Conservation (phyloP, 495 filamentous ascomycete genomes). For the Penicillium ochrochloron region DNA sequence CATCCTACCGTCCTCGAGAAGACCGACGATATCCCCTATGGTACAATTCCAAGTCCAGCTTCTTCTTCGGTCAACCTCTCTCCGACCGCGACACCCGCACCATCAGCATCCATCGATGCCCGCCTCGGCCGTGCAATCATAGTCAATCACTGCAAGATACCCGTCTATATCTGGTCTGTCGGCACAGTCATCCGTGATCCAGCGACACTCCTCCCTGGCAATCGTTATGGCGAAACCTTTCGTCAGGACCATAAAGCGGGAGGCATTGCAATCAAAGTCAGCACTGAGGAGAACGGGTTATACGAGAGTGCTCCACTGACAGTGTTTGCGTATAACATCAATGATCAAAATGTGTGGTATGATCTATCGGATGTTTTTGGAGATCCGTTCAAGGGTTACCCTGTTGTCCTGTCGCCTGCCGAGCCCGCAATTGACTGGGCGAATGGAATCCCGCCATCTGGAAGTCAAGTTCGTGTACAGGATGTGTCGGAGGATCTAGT, state of each 20-base stretch:
- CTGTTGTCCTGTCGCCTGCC: constrained; percentile 43
- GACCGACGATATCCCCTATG: constrained; percentile 2
- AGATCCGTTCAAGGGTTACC: constrained; percentile 55
- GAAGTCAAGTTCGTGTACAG: constrained; percentile 53
- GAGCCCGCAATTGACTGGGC: constrained; percentile 53
- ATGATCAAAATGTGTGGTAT: constrained; percentile 54
- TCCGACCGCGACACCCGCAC: constrained; percentile 10
- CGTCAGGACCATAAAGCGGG: constrained; percentile 50
- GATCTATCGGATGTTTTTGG: constrained; percentile 62
- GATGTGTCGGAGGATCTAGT: constrained; percentile 38
- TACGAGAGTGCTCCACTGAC: constrained; percentile 54
- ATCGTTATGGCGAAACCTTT: constrained; percentile 47
- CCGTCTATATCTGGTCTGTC: constrained; percentile 62
- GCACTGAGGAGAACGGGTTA: constrained; percentile 49
- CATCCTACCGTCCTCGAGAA: constrained; percentile 6
- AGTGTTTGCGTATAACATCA: constrained; percentile 59
- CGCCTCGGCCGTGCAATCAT: constrained; percentile 53
- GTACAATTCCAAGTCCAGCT: constrained; percentile 20
- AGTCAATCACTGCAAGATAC: constrained; percentile 50
- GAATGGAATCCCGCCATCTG: constrained; percentile 52
- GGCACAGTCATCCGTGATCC: constrained; percentile 40
- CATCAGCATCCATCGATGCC: constrained; percentile 22
- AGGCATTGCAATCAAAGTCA: constrained; percentile 62
- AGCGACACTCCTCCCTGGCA: constrained; percentile 27
- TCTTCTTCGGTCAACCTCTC: constrained; percentile 8